phyloP scores from a whole-genome alignment of 495 filamentous ascomycete species.

The Alectoria sarmentosa region DNA sequence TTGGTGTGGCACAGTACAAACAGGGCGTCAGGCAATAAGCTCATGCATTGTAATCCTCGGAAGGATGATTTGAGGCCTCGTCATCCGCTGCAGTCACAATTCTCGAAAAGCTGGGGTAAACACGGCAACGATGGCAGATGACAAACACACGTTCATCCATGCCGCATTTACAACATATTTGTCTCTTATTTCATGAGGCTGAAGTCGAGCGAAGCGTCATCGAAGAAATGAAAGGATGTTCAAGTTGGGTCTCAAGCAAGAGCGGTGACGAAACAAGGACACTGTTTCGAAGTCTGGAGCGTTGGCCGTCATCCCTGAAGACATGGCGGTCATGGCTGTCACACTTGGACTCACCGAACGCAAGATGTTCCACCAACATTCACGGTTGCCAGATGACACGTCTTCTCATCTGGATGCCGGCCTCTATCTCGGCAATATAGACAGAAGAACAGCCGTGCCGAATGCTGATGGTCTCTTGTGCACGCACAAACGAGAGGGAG shows the following conservation, averaged over 20 bases:
- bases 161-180: neutral
- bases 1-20: conserved; percentile 1
- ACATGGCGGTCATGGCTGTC: neutral
- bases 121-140: neutral
- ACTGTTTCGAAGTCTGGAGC: neutral
- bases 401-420: neutral
- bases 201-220: neutral
- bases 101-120: neutral
- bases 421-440: neutral
- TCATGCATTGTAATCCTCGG: neutral
- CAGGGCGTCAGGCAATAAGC: neutral
- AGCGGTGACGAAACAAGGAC: neutral
- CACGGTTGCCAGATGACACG: neutral
- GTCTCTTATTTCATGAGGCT: neutral
- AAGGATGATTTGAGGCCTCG: neutral
- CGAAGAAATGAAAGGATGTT: neutral
- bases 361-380: neutral
- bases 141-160: neutral
- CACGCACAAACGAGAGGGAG: neutral
- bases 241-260: neutral
- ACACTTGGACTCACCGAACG: neutral
- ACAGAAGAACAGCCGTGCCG: neutral
- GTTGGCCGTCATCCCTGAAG: neutral
- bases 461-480: neutral
- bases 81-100: neutral